Evolutionary conservation across 345 rosid genomes (phyloP).

Genomic region (Mangifera indica): DNA sequence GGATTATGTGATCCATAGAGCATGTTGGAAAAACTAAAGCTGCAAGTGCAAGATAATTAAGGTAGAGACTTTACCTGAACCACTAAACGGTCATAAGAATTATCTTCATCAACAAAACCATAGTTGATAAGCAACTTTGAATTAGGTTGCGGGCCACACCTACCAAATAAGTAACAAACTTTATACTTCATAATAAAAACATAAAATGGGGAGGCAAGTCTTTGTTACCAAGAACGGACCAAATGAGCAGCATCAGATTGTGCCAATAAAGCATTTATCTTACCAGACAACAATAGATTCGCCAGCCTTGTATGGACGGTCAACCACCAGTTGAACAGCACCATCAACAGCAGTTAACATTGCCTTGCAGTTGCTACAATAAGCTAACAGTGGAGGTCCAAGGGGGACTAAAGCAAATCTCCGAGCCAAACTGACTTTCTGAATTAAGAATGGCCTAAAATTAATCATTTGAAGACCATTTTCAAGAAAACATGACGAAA

Average conservation of each 20-base stretch:
- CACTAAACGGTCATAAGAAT: constrained; percentile 69
- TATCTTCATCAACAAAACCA: constrained; percentile 93
- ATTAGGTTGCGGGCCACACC: constrained; percentile 99
- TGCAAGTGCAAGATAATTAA: constrained; percentile 7
- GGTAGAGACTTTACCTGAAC: constrained; percentile 55
- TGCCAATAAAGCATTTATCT: constrained; percentile 18
- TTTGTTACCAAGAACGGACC: constrained; percentile 22
- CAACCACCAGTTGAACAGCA: constrained; percentile 85
- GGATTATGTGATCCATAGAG: constrained; percentile 22
- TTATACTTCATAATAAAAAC: constrained; percentile 13
- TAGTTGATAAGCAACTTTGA: constrained; percentile 89
- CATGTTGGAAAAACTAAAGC: constrained; percentile 21
- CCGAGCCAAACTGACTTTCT: constrained; percentile 95
- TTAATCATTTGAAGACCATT: constrained; percentile 19
- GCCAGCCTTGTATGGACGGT: constrained; percentile 82
- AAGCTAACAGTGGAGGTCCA: constrained; percentile 95
- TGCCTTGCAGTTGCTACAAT: constrained; percentile 90
- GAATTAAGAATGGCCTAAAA: constrained; percentile 31
- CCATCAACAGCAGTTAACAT: constrained; percentile 82
- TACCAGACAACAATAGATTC: constrained; percentile 93
- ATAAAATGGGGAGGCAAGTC: constrained; percentile 14
- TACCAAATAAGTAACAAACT: constrained; percentile 21
- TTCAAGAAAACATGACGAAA: background rate
- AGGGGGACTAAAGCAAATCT: constrained; percentile 98
- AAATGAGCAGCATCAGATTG: constrained; percentile 11